Conservation (phyloP, 73 alveolate genomes). For the Paramecium sonneborni region DNA sequence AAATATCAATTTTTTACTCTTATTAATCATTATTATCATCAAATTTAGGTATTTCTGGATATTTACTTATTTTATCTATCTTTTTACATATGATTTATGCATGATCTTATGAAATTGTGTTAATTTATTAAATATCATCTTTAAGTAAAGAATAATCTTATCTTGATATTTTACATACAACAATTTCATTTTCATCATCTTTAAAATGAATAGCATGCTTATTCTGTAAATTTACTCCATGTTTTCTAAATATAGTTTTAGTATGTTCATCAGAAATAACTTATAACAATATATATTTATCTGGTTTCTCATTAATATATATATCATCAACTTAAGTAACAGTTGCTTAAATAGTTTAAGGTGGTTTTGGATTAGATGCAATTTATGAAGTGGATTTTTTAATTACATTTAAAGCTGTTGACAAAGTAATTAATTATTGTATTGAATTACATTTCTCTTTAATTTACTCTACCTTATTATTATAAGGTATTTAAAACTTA, state of each 20-base stretch:
- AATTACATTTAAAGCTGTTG: neutral
- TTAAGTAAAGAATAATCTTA: neutral
- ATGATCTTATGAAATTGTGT: neutral
- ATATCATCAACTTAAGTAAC: neutral
- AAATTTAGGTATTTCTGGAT: neutral
- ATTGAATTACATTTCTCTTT: slow-evolving; percentile 6
- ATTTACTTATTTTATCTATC: neutral
- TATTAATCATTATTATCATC: neutral
- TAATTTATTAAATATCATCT: neutral
- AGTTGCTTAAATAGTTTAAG: neutral
- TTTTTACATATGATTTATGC: neutral
- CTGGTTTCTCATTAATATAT: neutral
- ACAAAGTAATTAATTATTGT: neutral
- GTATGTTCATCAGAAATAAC: neutral
- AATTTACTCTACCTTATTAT: neutral
- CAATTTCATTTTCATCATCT: neutral
- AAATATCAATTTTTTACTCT: neutral
- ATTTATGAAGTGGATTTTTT: neutral
- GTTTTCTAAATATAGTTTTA: neutral
- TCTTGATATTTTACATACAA: neutral
- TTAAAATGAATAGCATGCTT: neutral
- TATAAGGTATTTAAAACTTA: neutral
- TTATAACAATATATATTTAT: neutral
- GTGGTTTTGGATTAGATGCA: neutral
- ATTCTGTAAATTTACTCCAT: neutral